Base-by-base conservation (phyloP, 495 filamentous ascomycete species). In the Bacidia gigantensis region DNA sequence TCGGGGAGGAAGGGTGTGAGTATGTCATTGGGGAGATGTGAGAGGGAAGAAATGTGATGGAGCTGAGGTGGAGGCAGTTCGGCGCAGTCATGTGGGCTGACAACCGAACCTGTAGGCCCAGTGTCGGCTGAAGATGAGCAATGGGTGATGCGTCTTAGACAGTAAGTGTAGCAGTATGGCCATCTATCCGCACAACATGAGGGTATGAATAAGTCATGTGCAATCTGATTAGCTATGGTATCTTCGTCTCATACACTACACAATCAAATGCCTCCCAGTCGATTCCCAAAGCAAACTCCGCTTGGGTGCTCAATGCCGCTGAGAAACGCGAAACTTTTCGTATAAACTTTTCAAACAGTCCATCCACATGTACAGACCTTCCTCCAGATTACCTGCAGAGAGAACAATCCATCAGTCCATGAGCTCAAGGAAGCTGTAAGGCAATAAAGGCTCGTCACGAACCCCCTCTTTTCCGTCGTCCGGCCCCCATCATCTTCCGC, bases 1-100 rank as follows among this genome's bases (percentile, higher is more conserved):
- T 89, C 57, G 86, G 87, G 0, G 38, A 62, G 0, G 71, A 81
- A 50, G 87, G 87, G 0, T 93, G 87, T 67, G 87, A 84, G 38
- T 88, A 87, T 70, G 83, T 90, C 20, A 87, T 92, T 65, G 87
- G 87, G 18, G 86, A 59, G 24, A 51, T 41, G 57, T 35, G 45
- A 26, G n/a, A n/a, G n/a, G n/a, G n/a, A n/a, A n/a, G n/a, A n/a
- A n/a, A n/a, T 14, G 2, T 14, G 39, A 44, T 44, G 41, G 11
- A 44, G 40, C 17, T 5, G 14, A 14, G 3, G n/a, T 17, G 23
- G 18, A 22, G 3, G 23, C 11, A 44, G 23, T 9, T 44, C 41
- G 23, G 11, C 41, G 9, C 40, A 0, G 1, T 20, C 14, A n/a
- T n/a, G n/a, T 3, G 18, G 5, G 41, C 9, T 44, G 9, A 17